These are phyloP conservation scores for Aspergillus egyptiacus DNA, from an alignment of 495 filamentous ascomycete species.

Conservation along the genomic window DNA sequence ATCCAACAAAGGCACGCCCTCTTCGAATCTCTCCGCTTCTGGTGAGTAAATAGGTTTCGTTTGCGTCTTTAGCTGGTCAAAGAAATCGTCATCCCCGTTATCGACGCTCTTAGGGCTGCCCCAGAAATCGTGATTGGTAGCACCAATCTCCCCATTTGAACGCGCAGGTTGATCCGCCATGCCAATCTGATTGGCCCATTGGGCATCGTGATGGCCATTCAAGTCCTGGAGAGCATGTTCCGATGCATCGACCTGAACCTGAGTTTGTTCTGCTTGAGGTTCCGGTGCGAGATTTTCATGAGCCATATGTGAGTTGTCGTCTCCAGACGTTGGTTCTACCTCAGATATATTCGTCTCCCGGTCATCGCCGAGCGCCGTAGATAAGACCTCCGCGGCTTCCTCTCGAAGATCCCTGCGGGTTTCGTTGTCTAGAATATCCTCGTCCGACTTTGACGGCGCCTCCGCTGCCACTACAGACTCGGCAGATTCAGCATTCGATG, in stretches of 20 bases:
- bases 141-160: conserved; percentile 14
- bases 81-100: conserved; percentile 42
- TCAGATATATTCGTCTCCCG: neutral
- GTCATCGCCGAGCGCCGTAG: neutral
- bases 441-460: neutral
- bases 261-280: neutral
- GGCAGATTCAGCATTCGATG: neutral
- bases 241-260: neutral
- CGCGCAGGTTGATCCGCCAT: neutral
- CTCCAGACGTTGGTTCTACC: neutral
- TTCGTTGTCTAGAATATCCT: neutral
- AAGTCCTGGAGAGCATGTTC: neutral
- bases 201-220: neutral
- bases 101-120: conserved; percentile 24
- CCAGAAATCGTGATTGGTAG: conserved; percentile 26
- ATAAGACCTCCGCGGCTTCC: conserved; percentile 1
- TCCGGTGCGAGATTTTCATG: neutral
- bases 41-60: conserved; percentile 43
- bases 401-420: neutral
- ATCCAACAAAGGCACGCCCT: conserved; percentile 41
- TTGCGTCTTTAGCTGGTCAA: conserved; percentile 44
- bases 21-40: conserved; percentile 43
- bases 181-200: conserved; percentile 6
- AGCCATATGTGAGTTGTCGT: neutral
- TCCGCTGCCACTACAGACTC: neutral